Base-by-base conservation (phyloP, 2,329 filamentous ascomycete genomes). In the Arthrinium phaeospermum region DNA sequence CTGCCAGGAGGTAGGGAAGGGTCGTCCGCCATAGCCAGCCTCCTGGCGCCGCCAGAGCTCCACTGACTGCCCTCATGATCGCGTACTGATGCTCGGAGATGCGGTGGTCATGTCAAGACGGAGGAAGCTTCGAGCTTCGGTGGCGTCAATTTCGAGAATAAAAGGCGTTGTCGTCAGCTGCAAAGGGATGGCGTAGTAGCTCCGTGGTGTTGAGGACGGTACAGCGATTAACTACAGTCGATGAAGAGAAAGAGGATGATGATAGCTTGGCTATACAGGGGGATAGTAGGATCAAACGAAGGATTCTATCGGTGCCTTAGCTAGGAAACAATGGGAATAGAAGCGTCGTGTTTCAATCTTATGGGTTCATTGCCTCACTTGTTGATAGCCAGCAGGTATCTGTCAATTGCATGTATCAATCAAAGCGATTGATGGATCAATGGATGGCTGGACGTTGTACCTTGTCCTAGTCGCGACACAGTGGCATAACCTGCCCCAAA, bases 11-110 rank as follows among this genome's bases (percentile, higher is more conserved):
- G 6, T 74, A 67, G 30, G 24, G 30, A 22, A 71, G 16, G 24
- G 64, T n/a, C 5, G 44, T 68, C 27, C 45, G 71, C 72, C 72
- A 74, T 69, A 53, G 49, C 68, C 79, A 71, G 44, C 78, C 49
- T 30, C 73, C 67, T 19, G 77, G 77, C 76, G 82, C 85, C 81
- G 83, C 83, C 79, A 82, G 83, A 80, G 85, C 84, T 77, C 83
- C 45, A 79, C 82, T 83, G 82, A 83, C 81, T 79, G 84, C 83
- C 86, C 86, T 90, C 88, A 90, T 90, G 82, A 83, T 88, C 83
- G 83, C 80, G 81, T 78, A 75, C 76, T 75, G 73, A 77, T 71
- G 74, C 72, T 74, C 76, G 72, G 74, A 73, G 78, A 77, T 76
- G 75, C 75, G 78, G 80, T 83, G 85, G 86, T 87, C 81, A 87